Evolutionary conservation across 163 green algal species (phyloP).

Genomic region (Smithsoniella earleae): DNA sequence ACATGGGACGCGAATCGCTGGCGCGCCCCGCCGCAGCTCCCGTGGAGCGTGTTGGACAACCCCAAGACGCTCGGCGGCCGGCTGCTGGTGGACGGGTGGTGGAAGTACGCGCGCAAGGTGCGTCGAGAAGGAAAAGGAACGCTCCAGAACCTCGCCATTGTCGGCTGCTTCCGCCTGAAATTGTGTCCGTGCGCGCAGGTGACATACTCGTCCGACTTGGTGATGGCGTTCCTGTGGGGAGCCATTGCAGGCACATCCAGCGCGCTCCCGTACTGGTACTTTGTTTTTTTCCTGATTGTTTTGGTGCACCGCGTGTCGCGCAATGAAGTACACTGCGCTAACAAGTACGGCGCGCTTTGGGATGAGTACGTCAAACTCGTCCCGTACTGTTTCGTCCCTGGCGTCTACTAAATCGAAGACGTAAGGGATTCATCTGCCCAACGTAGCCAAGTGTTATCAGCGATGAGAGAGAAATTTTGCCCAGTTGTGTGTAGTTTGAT

Average conservation of each 20-base stretch:
- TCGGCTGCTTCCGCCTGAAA: too few species aligned
- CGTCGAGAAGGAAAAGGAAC: too few species aligned
- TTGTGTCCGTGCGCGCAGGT: too few species aligned
- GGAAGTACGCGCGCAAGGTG: neutral
- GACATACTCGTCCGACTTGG: neutral
- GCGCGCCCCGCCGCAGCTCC: slow-evolving; percentile 10
- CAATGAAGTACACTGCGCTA: neutral
- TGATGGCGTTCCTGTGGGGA: neutral
- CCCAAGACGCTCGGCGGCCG: neutral
- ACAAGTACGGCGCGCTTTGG: slow-evolving; percentile 9
- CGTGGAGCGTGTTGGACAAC: neutral
- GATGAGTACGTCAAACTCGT: neutral
- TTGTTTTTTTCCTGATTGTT: neutral
- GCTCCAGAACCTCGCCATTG: too few species aligned
- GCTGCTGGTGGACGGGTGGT: slow-evolving; percentile 16
- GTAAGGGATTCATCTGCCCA: too few species aligned
- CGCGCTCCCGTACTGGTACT: slow-evolving; percentile 1
- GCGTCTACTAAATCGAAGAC: too few species aligned
- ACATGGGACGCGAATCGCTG: neutral
- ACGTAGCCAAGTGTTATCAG: too few species aligned
- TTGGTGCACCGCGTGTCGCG: neutral
- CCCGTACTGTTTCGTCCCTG: neutral
- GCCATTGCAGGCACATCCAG: neutral
- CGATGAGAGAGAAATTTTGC: too few species aligned
- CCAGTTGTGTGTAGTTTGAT: too few species aligned